These are phyloP conservation scores for Termitomyces sp. DNA, from an alignment of 768 basidiomycete species.

Conservation along the genomic window DNA sequence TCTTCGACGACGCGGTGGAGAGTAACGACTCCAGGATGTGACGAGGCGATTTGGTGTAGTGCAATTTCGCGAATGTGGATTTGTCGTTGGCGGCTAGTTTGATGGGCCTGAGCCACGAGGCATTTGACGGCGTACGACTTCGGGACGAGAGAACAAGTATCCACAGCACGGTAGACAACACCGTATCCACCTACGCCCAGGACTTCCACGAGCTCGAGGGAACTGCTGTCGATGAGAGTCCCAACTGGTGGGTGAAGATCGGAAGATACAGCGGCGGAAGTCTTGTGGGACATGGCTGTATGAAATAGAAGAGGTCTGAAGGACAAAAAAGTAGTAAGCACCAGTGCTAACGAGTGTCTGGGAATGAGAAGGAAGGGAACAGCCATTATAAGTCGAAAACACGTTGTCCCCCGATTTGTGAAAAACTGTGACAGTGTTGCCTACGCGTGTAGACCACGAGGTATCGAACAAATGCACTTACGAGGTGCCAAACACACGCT, in stretches of 20 bases:
- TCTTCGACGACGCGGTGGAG: constrained; percentile 89
- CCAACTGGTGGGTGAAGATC: constrained; percentile 69
- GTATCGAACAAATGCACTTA: constrained; percentile 48
- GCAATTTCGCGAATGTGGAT: constrained; percentile 88
- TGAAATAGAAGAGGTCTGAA: constrained; percentile 18
- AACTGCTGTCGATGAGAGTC: constrained; percentile 76
- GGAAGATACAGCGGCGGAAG: constrained; percentile 63
- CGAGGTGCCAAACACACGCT: constrained; percentile 35
- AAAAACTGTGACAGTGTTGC: constrained; percentile 32
- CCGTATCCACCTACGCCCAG: constrained; percentile 95
- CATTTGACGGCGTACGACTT: constrained; percentile 90
- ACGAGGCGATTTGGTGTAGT: constrained; percentile 69
- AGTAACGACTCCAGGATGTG: constrained; percentile 79
- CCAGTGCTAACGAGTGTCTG: constrained; percentile 41
- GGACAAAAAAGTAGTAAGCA: constrained; percentile 29
- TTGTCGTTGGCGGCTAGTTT: constrained; percentile 58
- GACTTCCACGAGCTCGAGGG: constrained; percentile 79
- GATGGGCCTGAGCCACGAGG: constrained; percentile 50
- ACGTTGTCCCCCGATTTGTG: constrained; percentile 13
- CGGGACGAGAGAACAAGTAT: constrained; percentile 44
- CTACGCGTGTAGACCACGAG: constrained; percentile 78
- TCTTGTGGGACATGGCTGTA: constrained; percentile 48
- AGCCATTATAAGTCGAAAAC: constrained; percentile 16
- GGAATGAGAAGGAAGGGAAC: constrained; percentile 27
- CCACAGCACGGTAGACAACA: constrained; percentile 88